A percentile compares a stretch with the other conserved stretches of the same genome.
phyloP scores from a whole-genome alignment of 805 yeast species.

The Kluyveromyces dobzhanskii region DNA sequence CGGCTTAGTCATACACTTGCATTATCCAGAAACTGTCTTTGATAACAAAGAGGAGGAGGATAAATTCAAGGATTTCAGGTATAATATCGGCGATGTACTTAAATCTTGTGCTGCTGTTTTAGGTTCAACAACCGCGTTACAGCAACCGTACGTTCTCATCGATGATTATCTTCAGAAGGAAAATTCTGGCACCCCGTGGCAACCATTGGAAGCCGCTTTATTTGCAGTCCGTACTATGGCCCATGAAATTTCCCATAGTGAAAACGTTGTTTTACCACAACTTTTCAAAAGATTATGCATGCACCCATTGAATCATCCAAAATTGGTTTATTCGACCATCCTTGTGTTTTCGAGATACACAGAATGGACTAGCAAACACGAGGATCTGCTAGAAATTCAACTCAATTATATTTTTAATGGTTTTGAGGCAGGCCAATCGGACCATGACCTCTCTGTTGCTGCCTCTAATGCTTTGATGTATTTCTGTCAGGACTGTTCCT shows the following conservation, averaged over 20 bases:
- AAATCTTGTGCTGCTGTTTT: slow-evolving; percentile 91
- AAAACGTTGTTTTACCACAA: slow-evolving; percentile 60
- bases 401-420: slow-evolving; percentile 78
- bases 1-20: slow-evolving; percentile 53
- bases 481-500: slow-evolving; percentile 86
- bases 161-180: slow-evolving; percentile 30
- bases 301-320: slow-evolving; percentile 69
- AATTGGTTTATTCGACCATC: slow-evolving; percentile 86
- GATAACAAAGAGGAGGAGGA: slow-evolving; percentile 78
- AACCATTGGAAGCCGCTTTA: slow-evolving; percentile 79
- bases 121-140: slow-evolving; percentile 64
- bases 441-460: slow-evolving; percentile 54
- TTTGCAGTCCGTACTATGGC: slow-evolving; percentile 94
- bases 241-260: slow-evolving; percentile 65
- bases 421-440: slow-evolving; percentile 34
- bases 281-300: slow-evolving; percentile 45
- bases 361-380: slow-evolving; percentile 87
- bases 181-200: slow-evolving; percentile 49
- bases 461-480: slow-evolving; percentile 91
- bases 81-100: slow-evolving; percentile 95
- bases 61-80: slow-evolving; percentile 86
- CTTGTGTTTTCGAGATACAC: slow-evolving; percentile 93
- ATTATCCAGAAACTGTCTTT: slow-evolving; percentile 62
- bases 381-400: slow-evolving; percentile 73
- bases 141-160: slow-evolving; percentile 59